phyloP scores from a whole-genome alignment of 768 basidiomycete genomes.

The Leccinum incarnatum region DNA sequence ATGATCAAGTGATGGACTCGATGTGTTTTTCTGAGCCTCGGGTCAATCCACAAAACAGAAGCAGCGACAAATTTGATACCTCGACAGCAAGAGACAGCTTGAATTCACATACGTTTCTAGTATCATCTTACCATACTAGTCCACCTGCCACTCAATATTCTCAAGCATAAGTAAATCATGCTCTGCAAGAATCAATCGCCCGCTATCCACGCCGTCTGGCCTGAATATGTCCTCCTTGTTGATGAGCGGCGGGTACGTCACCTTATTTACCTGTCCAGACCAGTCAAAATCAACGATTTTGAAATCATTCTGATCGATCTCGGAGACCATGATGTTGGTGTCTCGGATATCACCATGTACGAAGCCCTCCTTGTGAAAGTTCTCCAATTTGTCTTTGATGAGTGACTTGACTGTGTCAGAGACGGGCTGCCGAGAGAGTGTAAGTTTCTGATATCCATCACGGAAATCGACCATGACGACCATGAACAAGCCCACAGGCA shows the following conservation, averaged over 20 bases:
- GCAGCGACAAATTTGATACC: no score
- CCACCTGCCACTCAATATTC: no score
- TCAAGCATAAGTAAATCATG: neutral
- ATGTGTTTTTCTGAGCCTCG: no score
- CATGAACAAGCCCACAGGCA: conserved; percentile 32
- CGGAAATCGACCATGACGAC: conserved; percentile 31
- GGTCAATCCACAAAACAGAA: no score
- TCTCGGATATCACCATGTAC: neutral
- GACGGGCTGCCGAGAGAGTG: no score
- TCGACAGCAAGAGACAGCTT: no score
- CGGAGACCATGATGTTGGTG: neutral
- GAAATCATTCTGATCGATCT: neutral
- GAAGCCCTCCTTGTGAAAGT: neutral
- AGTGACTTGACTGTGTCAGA: neutral
- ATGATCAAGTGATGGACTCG: no score
- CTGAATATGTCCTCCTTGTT: neutral
- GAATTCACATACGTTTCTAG: no score
- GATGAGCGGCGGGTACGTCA: neutral
- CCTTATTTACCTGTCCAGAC: neutral
- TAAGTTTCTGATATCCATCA: no score
- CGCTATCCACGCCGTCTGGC: neutral
- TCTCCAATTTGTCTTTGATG: no score
- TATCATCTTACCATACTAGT: no score
- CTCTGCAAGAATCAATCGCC: neutral
- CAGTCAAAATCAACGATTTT: neutral